Evolutionary conservation across 1,284 basidiomycete genomes (phyloP).

Genomic region (Microbotryum silenes-acaulis): DNA sequence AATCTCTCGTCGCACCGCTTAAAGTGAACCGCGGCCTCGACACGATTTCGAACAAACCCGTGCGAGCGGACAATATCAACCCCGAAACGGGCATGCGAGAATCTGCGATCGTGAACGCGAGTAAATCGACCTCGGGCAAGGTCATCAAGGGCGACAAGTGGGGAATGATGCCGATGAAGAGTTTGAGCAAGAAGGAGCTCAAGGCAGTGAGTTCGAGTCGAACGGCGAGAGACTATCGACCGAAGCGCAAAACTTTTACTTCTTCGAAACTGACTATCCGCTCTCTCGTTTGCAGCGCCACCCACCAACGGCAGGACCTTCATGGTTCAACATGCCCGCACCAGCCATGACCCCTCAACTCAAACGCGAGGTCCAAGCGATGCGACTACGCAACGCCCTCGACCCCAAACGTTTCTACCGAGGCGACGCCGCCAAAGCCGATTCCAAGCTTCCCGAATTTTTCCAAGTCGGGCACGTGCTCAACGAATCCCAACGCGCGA

Average conservation of each 20-base stretch:
- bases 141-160: slow-evolving; percentile 19
- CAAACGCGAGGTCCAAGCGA: slow-evolving; percentile 83
- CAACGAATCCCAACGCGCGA: slow-evolving; percentile 62
- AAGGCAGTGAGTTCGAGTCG: slow-evolving; percentile 13
- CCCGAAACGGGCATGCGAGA: no score
- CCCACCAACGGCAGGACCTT: slow-evolving; percentile 58
- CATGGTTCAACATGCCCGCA: slow-evolving; percentile 87
- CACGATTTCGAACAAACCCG: no score
- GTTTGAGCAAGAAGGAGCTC: slow-evolving; percentile 24
- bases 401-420: slow-evolving; percentile 96
- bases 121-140: no score
- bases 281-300: slow-evolving; percentile 10
- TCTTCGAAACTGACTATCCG: no score
- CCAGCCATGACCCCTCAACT: slow-evolving; percentile 67
- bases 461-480: slow-evolving; percentile 89
- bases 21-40: no score
- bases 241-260: not conserved
- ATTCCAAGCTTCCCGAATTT: slow-evolving; percentile 64
- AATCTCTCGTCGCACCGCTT: slow-evolving; percentile 8
- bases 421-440: slow-evolving; percentile 60
- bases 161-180: slow-evolving; percentile 17
- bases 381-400: slow-evolving; percentile 81
- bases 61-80: no score
- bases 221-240: no score
- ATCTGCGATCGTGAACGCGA: no score